phyloP scores from a whole-genome alignment of 257 asterid species.

The Plectranthus barbatus region DNA sequence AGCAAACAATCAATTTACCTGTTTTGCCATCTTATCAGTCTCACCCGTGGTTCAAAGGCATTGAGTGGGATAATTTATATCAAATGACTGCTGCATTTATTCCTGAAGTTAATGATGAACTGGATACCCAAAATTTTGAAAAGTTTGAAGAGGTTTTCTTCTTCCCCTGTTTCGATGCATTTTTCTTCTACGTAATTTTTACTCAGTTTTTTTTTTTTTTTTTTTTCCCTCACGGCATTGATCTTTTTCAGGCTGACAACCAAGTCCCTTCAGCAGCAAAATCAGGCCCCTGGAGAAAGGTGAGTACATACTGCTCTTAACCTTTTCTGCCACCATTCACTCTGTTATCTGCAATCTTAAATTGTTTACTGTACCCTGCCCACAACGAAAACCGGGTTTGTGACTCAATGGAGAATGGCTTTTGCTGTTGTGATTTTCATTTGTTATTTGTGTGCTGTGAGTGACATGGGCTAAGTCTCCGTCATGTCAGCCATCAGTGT shows the following conservation, averaged over 20 bases:
- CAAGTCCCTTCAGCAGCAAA: conserved; percentile 53
- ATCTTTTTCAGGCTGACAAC: conserved; percentile 54
- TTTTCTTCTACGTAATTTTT: not conserved
- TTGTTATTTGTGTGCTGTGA: no score
- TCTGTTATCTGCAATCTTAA: no score
- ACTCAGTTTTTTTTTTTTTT: not conserved
- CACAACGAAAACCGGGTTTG: no score
- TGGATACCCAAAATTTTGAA: conserved; percentile 97
- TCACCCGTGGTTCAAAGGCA: conserved; percentile 86
- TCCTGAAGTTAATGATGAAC: conserved; percentile 89
- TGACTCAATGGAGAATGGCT: no score
- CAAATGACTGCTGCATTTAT: conserved; percentile 91
- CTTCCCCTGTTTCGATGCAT: conserved; percentile 2
- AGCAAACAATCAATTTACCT: conserved; percentile 2
- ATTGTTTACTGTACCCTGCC: no score
- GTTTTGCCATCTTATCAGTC: conserved; percentile 45
- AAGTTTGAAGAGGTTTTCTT: conserved; percentile 86
- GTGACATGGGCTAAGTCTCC: no score
- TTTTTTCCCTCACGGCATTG: conserved; percentile 9
- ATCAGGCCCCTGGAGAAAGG: conserved; percentile 99
- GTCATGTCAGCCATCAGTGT: no score
- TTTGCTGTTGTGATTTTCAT: no score
- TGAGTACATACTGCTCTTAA: conserved; percentile 25
- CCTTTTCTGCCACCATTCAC: no score
- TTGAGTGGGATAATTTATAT: conserved; percentile 78